Evolutionary conservation across 2,329 filamentous ascomycete genomes (phyloP).

Genomic region (Monosporascus sp.): DNA sequence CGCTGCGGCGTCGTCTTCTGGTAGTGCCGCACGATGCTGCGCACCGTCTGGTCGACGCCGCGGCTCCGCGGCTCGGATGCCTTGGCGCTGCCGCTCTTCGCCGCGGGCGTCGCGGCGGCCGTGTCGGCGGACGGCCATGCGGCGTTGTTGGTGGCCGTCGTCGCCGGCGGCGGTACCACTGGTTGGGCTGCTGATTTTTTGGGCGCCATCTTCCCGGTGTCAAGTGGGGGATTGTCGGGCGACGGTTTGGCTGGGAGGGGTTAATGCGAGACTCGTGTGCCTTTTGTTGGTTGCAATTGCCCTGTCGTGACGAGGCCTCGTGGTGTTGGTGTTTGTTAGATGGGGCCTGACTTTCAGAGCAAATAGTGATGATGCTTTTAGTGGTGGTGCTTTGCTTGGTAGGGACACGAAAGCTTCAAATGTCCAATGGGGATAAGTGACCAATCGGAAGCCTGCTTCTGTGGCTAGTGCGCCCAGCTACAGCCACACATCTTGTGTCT

Average conservation of each 20-base stretch:
- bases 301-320: background rate
- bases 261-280: constrained; percentile 1
- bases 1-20: constrained; percentile 77
- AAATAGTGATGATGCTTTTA: background rate
- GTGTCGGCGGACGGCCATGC: constrained; percentile 14
- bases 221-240: constrained; percentile 3
- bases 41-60: constrained; percentile 55
- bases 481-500: too few species aligned
- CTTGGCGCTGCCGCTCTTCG: constrained; percentile 10
- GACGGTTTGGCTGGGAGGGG: constrained; percentile 3
- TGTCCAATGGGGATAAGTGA: background rate
- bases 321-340: constrained; percentile 9
- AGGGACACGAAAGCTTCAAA: constrained; percentile 33
- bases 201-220: constrained; percentile 40
- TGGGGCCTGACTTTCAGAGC: background rate
- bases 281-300: too few species aligned
- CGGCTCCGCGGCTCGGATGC: constrained; percentile 9
- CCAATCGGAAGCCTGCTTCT: background rate
- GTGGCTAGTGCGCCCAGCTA: too few species aligned
- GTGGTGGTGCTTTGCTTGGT: constrained; percentile 4
- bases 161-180: constrained; percentile 9
- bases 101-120: constrained; percentile 20
- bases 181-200: constrained; percentile 39
- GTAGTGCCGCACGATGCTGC: constrained; percentile 75
- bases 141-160: constrained; percentile 11